A percentile compares a stretch with the other conserved stretches of the same genome.
phyloP scores from a whole-genome alignment of 1,139 yeast genomes.

The Hyphopichia pseudoburtonii region DNA sequence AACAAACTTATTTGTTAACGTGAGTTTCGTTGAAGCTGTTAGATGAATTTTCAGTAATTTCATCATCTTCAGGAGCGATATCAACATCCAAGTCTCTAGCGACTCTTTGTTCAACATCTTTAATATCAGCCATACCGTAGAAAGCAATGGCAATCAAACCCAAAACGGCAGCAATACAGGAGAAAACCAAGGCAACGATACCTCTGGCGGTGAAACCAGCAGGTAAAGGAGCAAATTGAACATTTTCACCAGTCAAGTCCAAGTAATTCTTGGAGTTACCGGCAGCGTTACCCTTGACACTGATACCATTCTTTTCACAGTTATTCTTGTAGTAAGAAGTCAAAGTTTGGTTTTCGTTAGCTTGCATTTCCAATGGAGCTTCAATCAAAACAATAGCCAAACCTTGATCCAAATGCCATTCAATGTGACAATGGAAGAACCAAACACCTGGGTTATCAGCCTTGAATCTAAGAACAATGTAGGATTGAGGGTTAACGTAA shows the following conservation, averaged over 20 bases:
- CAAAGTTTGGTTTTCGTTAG: conserved; percentile 32
- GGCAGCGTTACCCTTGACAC: conserved; percentile 68
- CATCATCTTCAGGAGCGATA: conserved; percentile 36
- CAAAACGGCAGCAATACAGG: conserved; percentile 55
- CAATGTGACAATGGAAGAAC: conserved; percentile 93
- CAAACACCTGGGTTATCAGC: conserved; percentile 91
- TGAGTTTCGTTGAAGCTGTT: too few species aligned
- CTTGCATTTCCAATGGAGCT: conserved; percentile 61
- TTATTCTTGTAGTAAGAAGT: conserved; percentile 46
- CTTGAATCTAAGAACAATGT: conserved; percentile 62
- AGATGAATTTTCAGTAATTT: conserved; percentile 5
- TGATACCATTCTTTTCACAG: conserved; percentile 47
- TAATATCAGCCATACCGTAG: conserved; percentile 68
- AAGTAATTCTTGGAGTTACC: conserved; percentile 54
- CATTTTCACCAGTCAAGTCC: conserved; percentile 55
- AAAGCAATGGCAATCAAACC: conserved; percentile 57
- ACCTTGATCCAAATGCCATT: conserved; percentile 93
- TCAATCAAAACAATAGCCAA: conserved; percentile 71
- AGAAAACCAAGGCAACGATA: conserved; percentile 58
- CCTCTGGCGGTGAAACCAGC: conserved; percentile 70
- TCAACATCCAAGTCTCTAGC: conserved; percentile 59
- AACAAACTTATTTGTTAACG: too few species aligned
- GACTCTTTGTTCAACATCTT: conserved; percentile 57
- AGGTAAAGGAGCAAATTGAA: conserved; percentile 59
- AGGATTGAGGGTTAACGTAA: conserved; percentile 63